A percentile compares a stretch with the other conserved stretches of the same genome.
These are phyloP conservation scores for Mentha longifolia DNA, from an alignment of 257 asterid genomes.

Conservation along the genomic window DNA sequence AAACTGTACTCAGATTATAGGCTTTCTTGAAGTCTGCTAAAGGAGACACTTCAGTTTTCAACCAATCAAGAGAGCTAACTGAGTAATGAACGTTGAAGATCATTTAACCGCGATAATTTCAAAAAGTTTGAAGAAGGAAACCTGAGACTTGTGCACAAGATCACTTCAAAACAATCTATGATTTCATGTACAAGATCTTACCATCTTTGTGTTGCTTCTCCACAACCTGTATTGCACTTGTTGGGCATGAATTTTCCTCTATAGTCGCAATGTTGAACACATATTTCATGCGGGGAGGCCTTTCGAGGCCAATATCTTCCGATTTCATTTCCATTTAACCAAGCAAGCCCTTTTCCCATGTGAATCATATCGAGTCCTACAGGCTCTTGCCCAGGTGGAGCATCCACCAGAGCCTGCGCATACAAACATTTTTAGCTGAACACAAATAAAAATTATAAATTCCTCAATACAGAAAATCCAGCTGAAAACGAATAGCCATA, in stretches of 20 bases:
- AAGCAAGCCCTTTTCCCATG: slow-evolving; percentile 94
- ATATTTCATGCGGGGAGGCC: slow-evolving; percentile 65
- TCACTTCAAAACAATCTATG: neutral
- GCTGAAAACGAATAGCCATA: neutral
- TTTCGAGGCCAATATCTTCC: slow-evolving; percentile 91
- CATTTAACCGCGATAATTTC: neutral
- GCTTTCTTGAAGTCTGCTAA: neutral
- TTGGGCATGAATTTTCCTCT: slow-evolving; percentile 84
- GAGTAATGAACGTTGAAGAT: neutral
- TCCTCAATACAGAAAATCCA: slow-evolving; percentile 11
- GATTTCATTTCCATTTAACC: slow-evolving; percentile 91
- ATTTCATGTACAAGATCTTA: slow-evolving; percentile 33
- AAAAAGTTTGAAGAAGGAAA: slow-evolving; percentile 2
- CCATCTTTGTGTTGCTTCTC: slow-evolving; percentile 94
- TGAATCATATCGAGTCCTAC: slow-evolving; percentile 86
- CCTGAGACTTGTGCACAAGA: too few relatives aligned
- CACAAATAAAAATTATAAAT: neutral
- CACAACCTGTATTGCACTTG: slow-evolving; percentile 87
- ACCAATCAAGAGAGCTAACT: neutral
- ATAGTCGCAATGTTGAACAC: slow-evolving; percentile 73
- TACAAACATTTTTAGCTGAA: slow-evolving; percentile 10
- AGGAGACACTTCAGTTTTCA: neutral
- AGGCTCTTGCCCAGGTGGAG: slow-evolving; percentile 86
- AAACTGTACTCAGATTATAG: neutral
- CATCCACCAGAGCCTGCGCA: slow-evolving; percentile 68